phyloP scores from a whole-genome alignment of 192 early-diverging fungal species.

The Linnemannia elongata region DNA sequence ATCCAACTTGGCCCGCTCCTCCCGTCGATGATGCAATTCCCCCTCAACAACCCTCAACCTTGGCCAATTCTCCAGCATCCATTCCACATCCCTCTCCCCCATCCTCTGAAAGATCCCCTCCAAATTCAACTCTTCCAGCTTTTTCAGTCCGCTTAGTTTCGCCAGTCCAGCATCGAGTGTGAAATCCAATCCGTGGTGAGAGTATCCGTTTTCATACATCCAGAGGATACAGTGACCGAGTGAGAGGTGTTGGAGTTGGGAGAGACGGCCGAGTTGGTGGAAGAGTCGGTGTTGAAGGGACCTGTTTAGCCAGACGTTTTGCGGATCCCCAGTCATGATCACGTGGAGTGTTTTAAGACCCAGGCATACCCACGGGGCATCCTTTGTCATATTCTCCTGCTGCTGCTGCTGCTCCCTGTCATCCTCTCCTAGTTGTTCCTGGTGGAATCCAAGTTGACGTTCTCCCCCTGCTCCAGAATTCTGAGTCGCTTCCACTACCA shows the following conservation, averaged over 20 bases:
- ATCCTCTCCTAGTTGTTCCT: neutral
- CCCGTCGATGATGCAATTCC: slow-evolving; percentile 1
- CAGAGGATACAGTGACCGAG: slow-evolving; percentile 8
- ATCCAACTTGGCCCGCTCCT: slow-evolving; percentile 13
- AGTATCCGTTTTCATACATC: slow-evolving; percentile 3
- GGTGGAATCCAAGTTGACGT: neutral
- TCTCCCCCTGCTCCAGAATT: neutral
- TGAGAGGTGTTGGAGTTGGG: neutral
- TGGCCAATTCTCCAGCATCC: slow-evolving; percentile 36
- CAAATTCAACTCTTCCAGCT: slow-evolving; percentile 7
- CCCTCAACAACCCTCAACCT: slow-evolving; percentile 12
- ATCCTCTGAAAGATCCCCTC: slow-evolving; percentile 23
- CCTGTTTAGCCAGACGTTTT: neutral
- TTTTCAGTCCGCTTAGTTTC: neutral
- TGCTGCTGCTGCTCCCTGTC: neutral
- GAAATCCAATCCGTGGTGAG: slow-evolving; percentile 23
- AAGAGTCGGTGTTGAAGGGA: slow-evolving; percentile 12
- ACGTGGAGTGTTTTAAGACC: slow-evolving; percentile 14
- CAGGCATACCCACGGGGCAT: slow-evolving; percentile 19
- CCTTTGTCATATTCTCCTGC: neutral
- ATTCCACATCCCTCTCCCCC: slow-evolving; percentile 4
- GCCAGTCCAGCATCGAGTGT: neutral
- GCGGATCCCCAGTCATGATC: neutral
- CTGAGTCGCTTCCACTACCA: neutral
- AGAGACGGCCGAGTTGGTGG: slow-evolving; percentile 15